Conservation (phyloP, 495 filamentous ascomycete genomes). For the Letharia columbiana region DNA sequence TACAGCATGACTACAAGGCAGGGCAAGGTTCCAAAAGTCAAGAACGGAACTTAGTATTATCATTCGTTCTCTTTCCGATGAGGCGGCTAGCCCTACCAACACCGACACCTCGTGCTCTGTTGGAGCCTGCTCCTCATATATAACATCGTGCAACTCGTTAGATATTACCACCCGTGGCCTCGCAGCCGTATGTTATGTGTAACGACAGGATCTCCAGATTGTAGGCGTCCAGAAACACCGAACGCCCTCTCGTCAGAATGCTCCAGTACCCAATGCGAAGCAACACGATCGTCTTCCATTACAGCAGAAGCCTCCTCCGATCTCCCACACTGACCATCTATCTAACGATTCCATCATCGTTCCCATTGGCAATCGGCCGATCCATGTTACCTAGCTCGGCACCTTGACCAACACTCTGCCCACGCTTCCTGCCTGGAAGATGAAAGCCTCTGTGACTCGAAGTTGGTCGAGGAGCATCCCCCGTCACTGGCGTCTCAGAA, state of each 20-base stretch:
- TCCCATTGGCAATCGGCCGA: slow-evolving; percentile 25
- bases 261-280: background rate
- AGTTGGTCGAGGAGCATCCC: slow-evolving; percentile 41
- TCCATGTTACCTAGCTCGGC: slow-evolving; percentile 58
- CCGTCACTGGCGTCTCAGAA: slow-evolving; percentile 32
- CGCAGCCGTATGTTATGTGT: slow-evolving; percentile 6
- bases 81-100: background rate
- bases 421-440: slow-evolving; percentile 63
- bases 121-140: slow-evolving; percentile 7
- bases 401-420: slow-evolving; percentile 57
- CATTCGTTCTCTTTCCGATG: background rate
- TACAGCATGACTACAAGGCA: background rate
- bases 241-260: background rate
- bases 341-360: slow-evolving; percentile 28
- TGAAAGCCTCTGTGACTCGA: slow-evolving; percentile 51
- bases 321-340: slow-evolving; percentile 1
- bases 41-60: background rate
- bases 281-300: background rate
- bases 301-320: background rate
- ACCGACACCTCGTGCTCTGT: background rate
- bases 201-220: background rate
- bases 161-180: slow-evolving; percentile 13
- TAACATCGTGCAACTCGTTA: slow-evolving; percentile 5
- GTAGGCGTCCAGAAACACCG: background rate
- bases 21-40: background rate